These are phyloP conservation scores for Eucalyptus microcorys DNA, from an alignment of 345 rosid species.

Conservation along the genomic window DNA sequence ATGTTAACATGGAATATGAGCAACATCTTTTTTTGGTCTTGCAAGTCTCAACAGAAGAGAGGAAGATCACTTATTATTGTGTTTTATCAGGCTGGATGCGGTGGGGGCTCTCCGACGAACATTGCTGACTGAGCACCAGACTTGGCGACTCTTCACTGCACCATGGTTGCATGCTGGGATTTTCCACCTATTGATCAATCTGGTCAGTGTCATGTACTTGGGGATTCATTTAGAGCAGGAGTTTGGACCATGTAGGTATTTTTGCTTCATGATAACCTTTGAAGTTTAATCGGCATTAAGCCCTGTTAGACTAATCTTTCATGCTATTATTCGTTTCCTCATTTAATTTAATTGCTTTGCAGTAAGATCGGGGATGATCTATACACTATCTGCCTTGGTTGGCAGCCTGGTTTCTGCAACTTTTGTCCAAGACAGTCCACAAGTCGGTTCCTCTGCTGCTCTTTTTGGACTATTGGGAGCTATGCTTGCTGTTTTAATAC, in stretches of 20 bases:
- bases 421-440: slow-evolving; percentile 57
- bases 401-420: slow-evolving; percentile 59
- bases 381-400: slow-evolving; percentile 42
- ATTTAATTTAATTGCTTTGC: background rate
- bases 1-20: background rate
- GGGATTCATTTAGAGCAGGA: slow-evolving; percentile 83
- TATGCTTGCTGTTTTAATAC: slow-evolving; percentile 49
- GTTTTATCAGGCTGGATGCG: slow-evolving; percentile 40
- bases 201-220: slow-evolving; percentile 40
- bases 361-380: slow-evolving; percentile 69
- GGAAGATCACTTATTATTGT: background rate
- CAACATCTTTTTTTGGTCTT: background rate
- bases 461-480: slow-evolving; percentile 78
- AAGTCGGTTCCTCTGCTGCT: slow-evolving; percentile 52
- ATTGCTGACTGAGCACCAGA: slow-evolving; percentile 33
- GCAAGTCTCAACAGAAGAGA: background rate
- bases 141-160: slow-evolving; percentile 63
- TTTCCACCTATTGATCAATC: slow-evolving; percentile 65
- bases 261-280: background rate
- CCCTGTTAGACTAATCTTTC: background rate
- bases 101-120: slow-evolving; percentile 61
- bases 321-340: background rate
- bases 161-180: slow-evolving; percentile 77
- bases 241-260: slow-evolving; percentile 54
- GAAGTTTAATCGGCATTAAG: background rate